Conservation (phyloP, 768 basidiomycete genomes). For the Amylocystis lapponica region DNA sequence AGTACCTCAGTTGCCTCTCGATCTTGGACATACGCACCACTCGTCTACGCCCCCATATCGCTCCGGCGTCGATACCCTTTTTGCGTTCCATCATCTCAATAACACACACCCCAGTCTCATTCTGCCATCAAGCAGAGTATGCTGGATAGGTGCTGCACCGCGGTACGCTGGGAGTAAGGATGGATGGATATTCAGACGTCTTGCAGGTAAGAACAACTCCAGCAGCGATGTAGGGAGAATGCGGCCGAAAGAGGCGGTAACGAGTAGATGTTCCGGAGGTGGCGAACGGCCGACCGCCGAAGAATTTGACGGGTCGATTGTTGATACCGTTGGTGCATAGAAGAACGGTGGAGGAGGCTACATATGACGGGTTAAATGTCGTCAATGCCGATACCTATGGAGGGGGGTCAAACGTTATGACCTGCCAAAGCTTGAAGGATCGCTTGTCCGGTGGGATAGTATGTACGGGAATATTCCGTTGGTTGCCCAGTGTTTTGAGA, state of each 20-base stretch:
- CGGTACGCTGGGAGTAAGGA: constrained; percentile 82
- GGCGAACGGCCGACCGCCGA: constrained; percentile 13
- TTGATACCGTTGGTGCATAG: constrained; percentile 42
- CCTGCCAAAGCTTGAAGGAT: constrained; percentile 64
- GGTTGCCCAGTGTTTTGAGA: constrained; percentile 53
- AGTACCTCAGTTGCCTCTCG: background rate
- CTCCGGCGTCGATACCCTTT: constrained; percentile 75
- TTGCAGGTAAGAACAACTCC: constrained; percentile 47
- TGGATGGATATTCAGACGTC: constrained; percentile 83
- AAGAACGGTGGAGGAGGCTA: constrained; percentile 25
- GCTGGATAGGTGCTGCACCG: constrained; percentile 91
- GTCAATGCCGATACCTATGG: background rate
- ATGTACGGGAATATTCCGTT: constrained; percentile 47
- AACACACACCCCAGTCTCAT: constrained; percentile 74
- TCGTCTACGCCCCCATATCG: constrained; percentile 50
- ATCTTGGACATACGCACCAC: constrained; percentile 39
- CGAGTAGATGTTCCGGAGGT: constrained; percentile 48
- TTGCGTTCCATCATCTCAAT: constrained; percentile 66
- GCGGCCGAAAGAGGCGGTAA: constrained; percentile 90
- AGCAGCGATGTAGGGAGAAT: constrained; percentile 67
- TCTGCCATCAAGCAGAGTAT: constrained; percentile 65
- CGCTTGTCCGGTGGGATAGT: constrained; percentile 53
- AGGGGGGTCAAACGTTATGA: constrained; percentile 23
- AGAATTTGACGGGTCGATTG: constrained; percentile 28
- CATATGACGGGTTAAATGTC: background rate